Conservation (phyloP, 345 rosid species). For the Euclidium syriacum region DNA sequence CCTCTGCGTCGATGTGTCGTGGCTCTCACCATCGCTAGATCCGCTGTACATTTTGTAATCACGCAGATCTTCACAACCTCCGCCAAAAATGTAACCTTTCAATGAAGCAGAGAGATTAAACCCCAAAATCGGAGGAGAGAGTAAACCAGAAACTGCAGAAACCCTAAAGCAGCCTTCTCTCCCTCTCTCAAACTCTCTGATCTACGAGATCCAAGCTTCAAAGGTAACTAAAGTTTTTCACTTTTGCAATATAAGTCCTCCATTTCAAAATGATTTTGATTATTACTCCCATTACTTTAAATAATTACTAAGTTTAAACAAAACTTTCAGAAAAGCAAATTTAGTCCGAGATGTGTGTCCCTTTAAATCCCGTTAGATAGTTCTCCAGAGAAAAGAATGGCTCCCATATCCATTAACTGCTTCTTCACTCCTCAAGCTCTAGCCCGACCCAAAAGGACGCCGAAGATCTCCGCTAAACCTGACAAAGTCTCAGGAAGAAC, state of each 20-base stretch:
- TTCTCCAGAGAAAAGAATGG: slow-evolving; percentile 16
- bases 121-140: neutral
- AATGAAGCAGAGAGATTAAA: slow-evolving; percentile 12
- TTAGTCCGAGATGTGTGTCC: neutral
- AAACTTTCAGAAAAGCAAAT: neutral
- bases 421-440: slow-evolving; percentile 45
- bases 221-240: slow-evolving; percentile 17
- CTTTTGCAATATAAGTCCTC: slow-evolving; percentile 12
- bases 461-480: slow-evolving; percentile 34
- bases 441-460: slow-evolving; percentile 37
- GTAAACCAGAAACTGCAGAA: slow-evolving; percentile 6
- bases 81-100: neutral
- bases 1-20: slow-evolving; percentile 68
- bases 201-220: slow-evolving; percentile 26
- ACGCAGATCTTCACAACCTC: slow-evolving; percentile 17
- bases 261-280: neutral
- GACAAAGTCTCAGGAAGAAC: slow-evolving; percentile 15
- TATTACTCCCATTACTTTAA: neutral
- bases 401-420: slow-evolving; percentile 38
- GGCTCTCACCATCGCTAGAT: slow-evolving; percentile 95
- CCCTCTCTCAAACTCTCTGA: slow-evolving; percentile 8
- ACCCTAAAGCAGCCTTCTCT: slow-evolving; percentile 23
- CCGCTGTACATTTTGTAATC: slow-evolving; percentile 66
- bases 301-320: neutral
- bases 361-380: neutral